Base-by-base conservation (phyloP, 805 yeast genomes). In the Nematodospora valgi region DNA sequence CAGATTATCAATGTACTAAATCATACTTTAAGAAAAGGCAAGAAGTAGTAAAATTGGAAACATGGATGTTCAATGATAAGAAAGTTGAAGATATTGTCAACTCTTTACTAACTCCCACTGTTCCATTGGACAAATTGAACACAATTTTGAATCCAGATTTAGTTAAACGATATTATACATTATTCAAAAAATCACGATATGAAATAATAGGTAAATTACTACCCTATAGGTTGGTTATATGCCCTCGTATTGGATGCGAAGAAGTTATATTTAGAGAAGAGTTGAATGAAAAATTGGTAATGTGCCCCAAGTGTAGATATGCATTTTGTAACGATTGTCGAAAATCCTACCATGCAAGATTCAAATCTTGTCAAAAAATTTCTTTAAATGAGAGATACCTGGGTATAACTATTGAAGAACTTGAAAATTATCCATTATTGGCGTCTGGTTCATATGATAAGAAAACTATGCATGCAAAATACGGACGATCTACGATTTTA, bases 281-380 rank as follows among this genome's bases (percentile, higher is more conserved):
- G 41, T 52, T 64, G 11, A 67, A 65, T 36, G 76, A 72, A 6
- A 52, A 65, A 6, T 54, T 79, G 37, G 62, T 74, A 3, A 61
- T 69, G 13, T 80, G 86, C 46, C 55, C 64, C 0, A 40, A 49
- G 4, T 80, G 85, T 48, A 52, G 56, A 8, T 63, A 69, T 43
- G 78, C 79, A 0, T 80, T 77, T 43, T 80, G 86, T 46, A 62
- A 63, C 40, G 63, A 62, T 18, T 80, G 86, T 51, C 52, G 64
- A 5, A 78, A 70, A 43, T 73, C 82, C 3, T 79, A 81, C 78
- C 86, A 80, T 52, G 82, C 82, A 1, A 58, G 61, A 11, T 61
- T 59, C 33, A 70, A 70, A 38, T 49, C 49, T 18, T 80, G 86
- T 50, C 30, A 33, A 5, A 62, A 51, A 34, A 47, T 45, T 25